Base-by-base conservation (phyloP, 179 eudicot genomes). In the Patellifolia procumbens region DNA sequence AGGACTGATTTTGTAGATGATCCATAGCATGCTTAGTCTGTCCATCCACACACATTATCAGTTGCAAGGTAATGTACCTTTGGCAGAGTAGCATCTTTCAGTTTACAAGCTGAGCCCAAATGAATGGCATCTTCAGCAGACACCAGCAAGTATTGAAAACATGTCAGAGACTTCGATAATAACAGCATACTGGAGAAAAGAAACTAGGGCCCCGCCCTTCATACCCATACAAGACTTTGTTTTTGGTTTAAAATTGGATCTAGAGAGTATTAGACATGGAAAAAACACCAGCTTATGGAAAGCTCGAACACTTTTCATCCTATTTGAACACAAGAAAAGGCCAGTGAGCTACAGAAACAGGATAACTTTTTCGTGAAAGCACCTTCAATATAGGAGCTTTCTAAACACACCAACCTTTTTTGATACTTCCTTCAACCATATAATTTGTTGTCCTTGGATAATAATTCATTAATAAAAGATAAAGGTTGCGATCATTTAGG, bases 1-100 rank as follows among this genome's bases (percentile, higher is more conserved):
- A 20, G 55, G 45, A 31, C 75, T 80, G 89, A 32, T 42, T 42
- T 70, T 70, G 85, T 73, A 60, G 67, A 51, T 79, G 74, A 66
- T 76, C 78, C 66, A 70, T 49, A 24, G 59, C 45, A 29, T 65
- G 43, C 49, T 76, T 74, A 74, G 76, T 64, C 29, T 81, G 80
- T 34, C 76, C 82, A 74, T 79, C 76, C 46, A 64, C 39, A 76
- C 76, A 53, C 45, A 72, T 20, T 34, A 42, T 2, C 75, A 39
- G 79, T 48, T 56, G 75, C 83, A 24, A 63, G 29, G 17, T 78
- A 64, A 51, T 37, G 56, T 48, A 76, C 62, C 37, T 76, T 76
- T 34, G 58, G 75, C 73, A 31, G 48, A 49, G 73, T 48, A 20
- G 74, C 45, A 52, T 62, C 46, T 62, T n/a, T 29, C 28, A 58